A percentile compares a stretch with the other conserved stretches of the same genome.
phyloP scores from a whole-genome alignment of 371 early-diverging fungal species.

The Mucor irregularis region DNA sequence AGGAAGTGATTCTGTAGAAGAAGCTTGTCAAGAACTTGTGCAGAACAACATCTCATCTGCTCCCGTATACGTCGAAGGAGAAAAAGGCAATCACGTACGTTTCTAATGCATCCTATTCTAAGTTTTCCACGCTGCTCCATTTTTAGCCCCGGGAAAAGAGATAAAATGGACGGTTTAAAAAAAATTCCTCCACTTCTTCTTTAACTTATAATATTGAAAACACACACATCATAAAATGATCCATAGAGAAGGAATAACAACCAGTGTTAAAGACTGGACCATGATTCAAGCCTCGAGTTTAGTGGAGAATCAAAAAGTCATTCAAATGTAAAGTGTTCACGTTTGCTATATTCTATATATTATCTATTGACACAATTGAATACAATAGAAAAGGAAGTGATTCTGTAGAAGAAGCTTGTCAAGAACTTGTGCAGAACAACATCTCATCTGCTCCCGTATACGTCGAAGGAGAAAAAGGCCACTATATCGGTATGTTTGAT shows the following conservation, averaged over 20 bases:
- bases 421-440: conserved; percentile 39
- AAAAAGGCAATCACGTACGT: too few relatives aligned
- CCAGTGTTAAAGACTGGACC: conserved; percentile 54
- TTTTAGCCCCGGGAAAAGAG: too few relatives aligned
- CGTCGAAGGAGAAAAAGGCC: conserved; percentile 30
- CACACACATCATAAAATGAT: too few relatives aligned
- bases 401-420: conserved; percentile 51
- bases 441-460: conserved; percentile 79
- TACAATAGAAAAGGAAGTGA: conserved; percentile 33
- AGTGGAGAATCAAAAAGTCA: conserved; percentile 51
- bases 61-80: conserved; percentile 65
- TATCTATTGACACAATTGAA: too few relatives aligned
- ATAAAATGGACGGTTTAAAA: too few relatives aligned
- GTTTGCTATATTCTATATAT: neutral
- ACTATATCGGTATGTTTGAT: conserved; percentile 86
- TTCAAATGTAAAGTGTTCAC: conserved; percentile 50
- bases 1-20: conserved; percentile 42
- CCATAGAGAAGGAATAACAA: conserved; percentile 60
- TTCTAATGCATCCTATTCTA: too few relatives aligned
- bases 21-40: conserved; percentile 46
- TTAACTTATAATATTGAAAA: too few relatives aligned
- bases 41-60: conserved; percentile 64
- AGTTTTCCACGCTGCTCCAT: too few relatives aligned
- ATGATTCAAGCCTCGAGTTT: conserved; percentile 54
- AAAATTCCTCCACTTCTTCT: neutral